Base-by-base conservation (phyloP, 768 basidiomycete genomes). In the Peribolospora baueri region DNA sequence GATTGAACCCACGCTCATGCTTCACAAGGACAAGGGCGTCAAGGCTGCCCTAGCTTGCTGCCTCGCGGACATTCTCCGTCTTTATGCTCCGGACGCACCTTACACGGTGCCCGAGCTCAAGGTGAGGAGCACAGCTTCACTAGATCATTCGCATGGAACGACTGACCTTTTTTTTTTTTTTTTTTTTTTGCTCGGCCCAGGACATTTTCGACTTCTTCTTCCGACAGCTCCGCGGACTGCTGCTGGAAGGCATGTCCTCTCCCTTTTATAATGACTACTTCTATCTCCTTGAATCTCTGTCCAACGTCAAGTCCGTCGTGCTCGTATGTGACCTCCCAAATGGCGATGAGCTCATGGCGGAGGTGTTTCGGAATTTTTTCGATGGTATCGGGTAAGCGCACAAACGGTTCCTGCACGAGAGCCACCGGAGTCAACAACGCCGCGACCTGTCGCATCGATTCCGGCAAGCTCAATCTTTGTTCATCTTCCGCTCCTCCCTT, bases 151-250 rank as follows among this genome's bases (percentile, higher is more conserved):
- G 25, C 25, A 48, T 47, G 45, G 10, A 48, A 39, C 52, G 37
- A 13, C 46, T 46, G 46, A 46, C 9, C 46, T 46, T 46, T 46
- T 46, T 46, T 46, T 46, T 8, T 46, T n/a, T 46, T 46, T 46
- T 8, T 46, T 8, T 9, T 45, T 10, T 49, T 42, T 50, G 10
- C 37, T 37, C 38, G 9, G 13, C 13, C 42, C 75, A 84, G 71
- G 87, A 93, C 67, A 90, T 97, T 65, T 98, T 98, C 68, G 79
- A 87, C 62, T 97, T 98, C 73, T 85, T 97, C 75, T 79, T 87
- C 65, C 73, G 78, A 42, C 91, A 93, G 66, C 78, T 98, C 55
- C 56, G 58, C 47, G 14, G 54, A 38, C 57, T 62, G 46, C 25
- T 25, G 25, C 25, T 25, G 25, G 25, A 25, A 25, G 25, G 25